Conservation (phyloP, 2,329 filamentous ascomycete genomes). For the Penicillium sp. region DNA sequence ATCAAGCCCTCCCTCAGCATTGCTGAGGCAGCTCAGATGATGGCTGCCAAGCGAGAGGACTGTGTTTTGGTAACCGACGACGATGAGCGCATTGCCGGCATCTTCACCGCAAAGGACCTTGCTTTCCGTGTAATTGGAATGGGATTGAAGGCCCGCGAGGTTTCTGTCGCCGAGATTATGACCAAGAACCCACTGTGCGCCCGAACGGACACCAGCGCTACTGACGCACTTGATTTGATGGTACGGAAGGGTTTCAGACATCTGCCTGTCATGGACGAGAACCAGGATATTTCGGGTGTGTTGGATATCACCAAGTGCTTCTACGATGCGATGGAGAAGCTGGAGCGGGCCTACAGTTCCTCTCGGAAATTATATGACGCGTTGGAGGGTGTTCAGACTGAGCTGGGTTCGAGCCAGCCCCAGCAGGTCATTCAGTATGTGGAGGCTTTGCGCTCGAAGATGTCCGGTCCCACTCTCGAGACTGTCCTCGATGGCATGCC, state of each 20-base stretch:
- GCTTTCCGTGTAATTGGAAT: constrained; percentile 94
- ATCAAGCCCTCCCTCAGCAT: constrained; percentile 96
- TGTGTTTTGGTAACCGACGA: constrained; percentile 98
- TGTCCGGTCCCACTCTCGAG: constrained; percentile 97
- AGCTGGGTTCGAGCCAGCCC: constrained; percentile 91
- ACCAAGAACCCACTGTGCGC: constrained; percentile 99
- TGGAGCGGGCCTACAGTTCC: constrained; percentile 95
- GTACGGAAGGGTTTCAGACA: constrained; percentile 97
- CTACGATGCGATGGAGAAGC: constrained; percentile 99
- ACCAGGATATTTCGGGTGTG: constrained; percentile 98
- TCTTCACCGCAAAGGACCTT: constrained; percentile 98
- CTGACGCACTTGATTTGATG: constrained; percentile 96
- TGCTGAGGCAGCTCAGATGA: constrained; percentile 93
- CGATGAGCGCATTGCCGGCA: constrained; percentile 95
- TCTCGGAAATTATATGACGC: constrained; percentile 98
- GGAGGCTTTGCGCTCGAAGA: constrained; percentile 90
- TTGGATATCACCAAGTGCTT: constrained; percentile 99
- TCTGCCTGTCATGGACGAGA: constrained; percentile 98
- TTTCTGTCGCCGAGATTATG: constrained; percentile 98
- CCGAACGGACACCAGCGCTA: constrained; percentile 95
- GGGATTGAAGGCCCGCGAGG: constrained; percentile 83
- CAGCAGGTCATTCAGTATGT: constrained; percentile 99
- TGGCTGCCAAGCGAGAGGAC: constrained; percentile 98
- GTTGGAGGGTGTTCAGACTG: constrained; percentile 94
- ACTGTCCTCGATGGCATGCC: constrained; percentile 90